Conservation (phyloP, 495 filamentous ascomycete genomes). For the Xylaria venustula region DNA sequence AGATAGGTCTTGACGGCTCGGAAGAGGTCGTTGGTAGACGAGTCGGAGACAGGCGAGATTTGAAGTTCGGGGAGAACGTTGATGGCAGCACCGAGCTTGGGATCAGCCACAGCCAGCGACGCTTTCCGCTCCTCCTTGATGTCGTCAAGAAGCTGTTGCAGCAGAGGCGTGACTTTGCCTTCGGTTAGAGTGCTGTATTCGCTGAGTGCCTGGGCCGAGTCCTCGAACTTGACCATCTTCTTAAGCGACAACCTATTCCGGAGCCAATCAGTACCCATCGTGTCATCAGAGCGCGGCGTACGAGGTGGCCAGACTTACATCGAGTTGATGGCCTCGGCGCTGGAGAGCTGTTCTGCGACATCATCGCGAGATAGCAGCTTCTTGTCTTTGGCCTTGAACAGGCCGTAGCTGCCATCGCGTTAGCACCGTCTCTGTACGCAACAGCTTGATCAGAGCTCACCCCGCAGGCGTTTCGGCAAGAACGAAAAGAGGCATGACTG, state of each 20-base stretch:
- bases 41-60: constrained; percentile 83
- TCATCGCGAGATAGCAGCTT: constrained; percentile 89
- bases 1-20: constrained; percentile 90
- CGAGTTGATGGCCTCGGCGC: constrained; percentile 80
- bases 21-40: constrained; percentile 81
- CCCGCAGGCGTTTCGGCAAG: constrained; percentile 92
- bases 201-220: constrained; percentile 78
- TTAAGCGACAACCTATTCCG: constrained; percentile 79
- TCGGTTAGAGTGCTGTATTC: constrained; percentile 86
- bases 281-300: background rate
- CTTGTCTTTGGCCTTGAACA: constrained; percentile 97
- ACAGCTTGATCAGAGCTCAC: constrained; percentile 30
- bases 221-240: constrained; percentile 95
- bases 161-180: constrained; percentile 92
- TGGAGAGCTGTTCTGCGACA: constrained; percentile 67
- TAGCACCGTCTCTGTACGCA: constrained; percentile 11
- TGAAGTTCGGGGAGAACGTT: constrained; percentile 82
- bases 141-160: constrained; percentile 75
- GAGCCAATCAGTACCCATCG: background rate
- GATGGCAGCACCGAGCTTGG: constrained; percentile 90
- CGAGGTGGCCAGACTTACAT: constrained; percentile 58
- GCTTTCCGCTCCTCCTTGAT: constrained; percentile 98
- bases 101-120: constrained; percentile 91
- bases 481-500: constrained; percentile 72
- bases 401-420: constrained; percentile 63